These are phyloP conservation scores for Handroanthus guayacan DNA, from an alignment of 257 asterid genomes.

Conservation along the genomic window DNA sequence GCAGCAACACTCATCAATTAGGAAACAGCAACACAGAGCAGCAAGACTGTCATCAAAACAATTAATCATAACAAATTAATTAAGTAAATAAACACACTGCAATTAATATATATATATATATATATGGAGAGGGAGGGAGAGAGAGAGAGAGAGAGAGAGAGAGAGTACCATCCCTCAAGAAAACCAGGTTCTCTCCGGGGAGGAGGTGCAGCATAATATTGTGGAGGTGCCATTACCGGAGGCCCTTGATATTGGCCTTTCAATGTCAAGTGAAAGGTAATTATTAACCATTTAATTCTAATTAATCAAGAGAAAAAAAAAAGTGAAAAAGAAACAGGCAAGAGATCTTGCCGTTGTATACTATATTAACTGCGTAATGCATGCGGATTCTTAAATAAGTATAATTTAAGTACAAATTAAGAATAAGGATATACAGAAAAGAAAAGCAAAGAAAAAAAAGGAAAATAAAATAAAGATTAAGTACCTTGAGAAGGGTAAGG, in stretches of 20 bases:
- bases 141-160: neutral
- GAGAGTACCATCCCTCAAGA: constrained; percentile 76
- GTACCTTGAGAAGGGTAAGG: constrained; percentile 82
- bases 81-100: too few species aligned
- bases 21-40: constrained; percentile 79
- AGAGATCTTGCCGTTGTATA: neutral
- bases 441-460: neutral
- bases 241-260: constrained; percentile 80
- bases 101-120: neutral
- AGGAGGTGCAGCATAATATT: constrained; percentile 77
- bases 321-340: neutral
- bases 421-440: neutral
- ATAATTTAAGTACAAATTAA: neutral
- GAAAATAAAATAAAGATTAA: neutral
- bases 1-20: constrained; percentile 86
- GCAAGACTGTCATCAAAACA: constrained; percentile 57
- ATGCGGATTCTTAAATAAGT: neutral
- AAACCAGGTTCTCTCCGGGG: constrained; percentile 68
- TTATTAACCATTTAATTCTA: neutral
- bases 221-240: constrained; percentile 93
- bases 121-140: neutral
- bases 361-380: neutral
- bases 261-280: neutral
- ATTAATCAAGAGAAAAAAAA: neutral
- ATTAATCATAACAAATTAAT: neutral